phyloP scores from a whole-genome alignment of 2,329 filamentous ascomycete species.

The Stylonectria norvegica region DNA sequence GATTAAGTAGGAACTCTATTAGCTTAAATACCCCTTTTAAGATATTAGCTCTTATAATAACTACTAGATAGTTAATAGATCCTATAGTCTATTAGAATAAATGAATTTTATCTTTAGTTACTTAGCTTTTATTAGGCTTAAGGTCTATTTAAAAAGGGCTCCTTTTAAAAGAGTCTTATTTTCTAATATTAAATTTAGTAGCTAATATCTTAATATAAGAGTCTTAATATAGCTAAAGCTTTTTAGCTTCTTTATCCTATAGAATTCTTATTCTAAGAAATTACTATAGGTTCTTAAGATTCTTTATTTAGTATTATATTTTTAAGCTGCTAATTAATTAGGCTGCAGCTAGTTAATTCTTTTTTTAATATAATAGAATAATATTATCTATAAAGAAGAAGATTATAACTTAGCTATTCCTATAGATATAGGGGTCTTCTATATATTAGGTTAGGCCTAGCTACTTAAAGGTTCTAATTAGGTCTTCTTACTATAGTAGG shows the following conservation, averaged over 20 bases:
- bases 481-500: too few relatives aligned
- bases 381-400: background rate
- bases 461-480: too few relatives aligned
- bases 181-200: background rate
- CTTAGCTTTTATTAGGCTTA: background rate
- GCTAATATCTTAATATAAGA: background rate
- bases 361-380: background rate
- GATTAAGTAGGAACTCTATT: background rate
- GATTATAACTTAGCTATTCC: background rate
- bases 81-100: too few relatives aligned
- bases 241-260: background rate
- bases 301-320: too few relatives aligned
- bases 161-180: background rate
- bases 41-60: background rate
- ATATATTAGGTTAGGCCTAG: too few relatives aligned
- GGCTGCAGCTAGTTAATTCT: too few relatives aligned
- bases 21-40: background rate
- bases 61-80: background rate
- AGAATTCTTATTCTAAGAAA: background rate
- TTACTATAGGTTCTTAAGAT: too few relatives aligned
- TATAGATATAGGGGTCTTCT: too few relatives aligned
- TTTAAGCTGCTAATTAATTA: background rate
- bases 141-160: background rate
- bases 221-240: background rate
- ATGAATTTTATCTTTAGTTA: too few relatives aligned